Evolutionary conservation across 2,329 filamentous ascomycete genomes (phyloP).

Genomic region (Curvularia lunata): DNA sequence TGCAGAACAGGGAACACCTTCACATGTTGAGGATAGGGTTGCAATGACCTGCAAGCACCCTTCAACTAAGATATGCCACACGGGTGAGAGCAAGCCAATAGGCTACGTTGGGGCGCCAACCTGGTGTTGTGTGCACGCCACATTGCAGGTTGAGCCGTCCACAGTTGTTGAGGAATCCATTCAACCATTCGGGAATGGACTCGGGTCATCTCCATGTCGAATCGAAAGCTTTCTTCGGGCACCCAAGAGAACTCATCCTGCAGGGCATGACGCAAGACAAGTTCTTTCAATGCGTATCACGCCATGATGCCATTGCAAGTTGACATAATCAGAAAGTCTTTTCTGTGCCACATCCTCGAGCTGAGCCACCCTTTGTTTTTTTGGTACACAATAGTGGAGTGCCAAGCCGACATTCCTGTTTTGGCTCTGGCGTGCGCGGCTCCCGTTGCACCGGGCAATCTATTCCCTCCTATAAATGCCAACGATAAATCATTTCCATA

Average conservation of each 20-base stretch:
- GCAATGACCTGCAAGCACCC: slow-evolving; percentile 14
- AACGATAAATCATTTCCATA: slow-evolving; percentile 29
- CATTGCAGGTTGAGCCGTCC: slow-evolving; percentile 8
- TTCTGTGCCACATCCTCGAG: background rate
- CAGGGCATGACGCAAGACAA: slow-evolving; percentile 18
- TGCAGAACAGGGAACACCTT: slow-evolving; percentile 8
- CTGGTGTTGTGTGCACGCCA: slow-evolving; percentile 16
- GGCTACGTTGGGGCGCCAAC: slow-evolving; percentile 9
- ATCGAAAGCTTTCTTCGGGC: background rate
- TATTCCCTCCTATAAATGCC: slow-evolving; percentile 11
- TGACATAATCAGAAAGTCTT: background rate
- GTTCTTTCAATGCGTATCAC: background rate
- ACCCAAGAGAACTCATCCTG: slow-evolving; percentile 7
- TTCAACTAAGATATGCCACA: slow-evolving; percentile 17
- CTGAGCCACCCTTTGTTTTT: background rate
- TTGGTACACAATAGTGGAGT: background rate
- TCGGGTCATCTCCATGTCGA: slow-evolving; percentile 9
- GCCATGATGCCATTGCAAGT: background rate
- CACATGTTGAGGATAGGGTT: slow-evolving; percentile 25
- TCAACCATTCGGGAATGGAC: slow-evolving; percentile 5
- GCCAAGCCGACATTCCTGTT: background rate
- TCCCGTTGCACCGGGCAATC: slow-evolving; percentile 19
- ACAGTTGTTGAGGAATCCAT: slow-evolving; percentile 10
- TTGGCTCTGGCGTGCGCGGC: background rate
- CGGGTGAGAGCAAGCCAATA: slow-evolving; percentile 11